These are phyloP conservation scores for Eutrema salsugineum DNA, from an alignment of 441 rosid species.

Conservation along the genomic window DNA sequence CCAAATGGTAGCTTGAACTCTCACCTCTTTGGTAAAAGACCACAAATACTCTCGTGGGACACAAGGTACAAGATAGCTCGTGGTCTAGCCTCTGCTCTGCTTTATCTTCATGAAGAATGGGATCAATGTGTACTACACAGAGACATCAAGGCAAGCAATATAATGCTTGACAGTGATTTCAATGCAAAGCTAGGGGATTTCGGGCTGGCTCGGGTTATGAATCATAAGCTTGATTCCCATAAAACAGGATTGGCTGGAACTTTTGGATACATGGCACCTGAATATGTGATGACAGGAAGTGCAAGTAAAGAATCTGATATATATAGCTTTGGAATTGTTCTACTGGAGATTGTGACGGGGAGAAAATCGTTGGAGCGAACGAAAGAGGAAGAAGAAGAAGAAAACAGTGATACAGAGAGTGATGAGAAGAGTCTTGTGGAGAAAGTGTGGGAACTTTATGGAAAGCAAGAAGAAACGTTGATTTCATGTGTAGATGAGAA, in stretches of 20 bases:
- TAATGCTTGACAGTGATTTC: slow-evolving; percentile 69
- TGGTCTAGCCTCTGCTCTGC: slow-evolving; percentile 59
- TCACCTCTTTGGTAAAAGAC: slow-evolving; percentile 49
- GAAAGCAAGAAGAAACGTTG: slow-evolving; percentile 39
- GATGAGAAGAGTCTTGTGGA: slow-evolving; percentile 49
- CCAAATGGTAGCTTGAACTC: slow-evolving; percentile 59
- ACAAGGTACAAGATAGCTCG: slow-evolving; percentile 54
- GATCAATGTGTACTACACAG: slow-evolving; percentile 77
- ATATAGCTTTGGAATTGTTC: slow-evolving; percentile 67
- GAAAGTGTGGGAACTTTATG: slow-evolving; percentile 73
- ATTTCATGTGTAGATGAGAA: slow-evolving; percentile 42
- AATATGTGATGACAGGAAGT: slow-evolving; percentile 71
- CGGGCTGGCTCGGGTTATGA: slow-evolving; percentile 69
- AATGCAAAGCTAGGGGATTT: slow-evolving; percentile 80
- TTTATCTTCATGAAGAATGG: slow-evolving; percentile 84
- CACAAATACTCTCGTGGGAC: slow-evolving; percentile 39
- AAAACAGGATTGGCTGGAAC: slow-evolving; percentile 75
- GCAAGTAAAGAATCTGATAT: slow-evolving; percentile 77
- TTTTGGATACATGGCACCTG: slow-evolving; percentile 77
- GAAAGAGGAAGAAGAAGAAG: slow-evolving; percentile 38
- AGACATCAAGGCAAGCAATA: slow-evolving; percentile 72
- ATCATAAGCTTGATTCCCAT: slow-evolving; percentile 64
- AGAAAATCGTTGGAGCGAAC: slow-evolving; percentile 46
- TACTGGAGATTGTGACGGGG: slow-evolving; percentile 60
- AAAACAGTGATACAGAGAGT: background rate